Percentiles rank a stretch among this genome's conserved stretches.
phyloP scores from a whole-genome alignment of 129 eudicot species.

The Flaveria linearis region DNA sequence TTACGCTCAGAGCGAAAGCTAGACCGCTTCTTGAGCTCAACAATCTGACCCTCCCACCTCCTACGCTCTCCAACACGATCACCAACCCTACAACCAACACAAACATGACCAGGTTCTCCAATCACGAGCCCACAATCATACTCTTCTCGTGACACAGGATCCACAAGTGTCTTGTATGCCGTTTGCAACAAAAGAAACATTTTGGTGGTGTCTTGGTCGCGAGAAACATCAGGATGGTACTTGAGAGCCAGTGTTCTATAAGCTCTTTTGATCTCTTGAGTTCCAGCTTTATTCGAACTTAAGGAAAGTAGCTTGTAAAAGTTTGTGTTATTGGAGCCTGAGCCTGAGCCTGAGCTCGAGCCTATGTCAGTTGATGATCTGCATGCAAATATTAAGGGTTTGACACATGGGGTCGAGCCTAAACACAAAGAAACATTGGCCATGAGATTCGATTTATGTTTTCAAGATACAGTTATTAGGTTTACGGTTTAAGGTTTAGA shows the following conservation, averaged over 20 bases:
- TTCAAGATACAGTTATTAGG: background rate
- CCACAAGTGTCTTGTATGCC: conserved; percentile 39
- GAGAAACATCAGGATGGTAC: conserved; percentile 45
- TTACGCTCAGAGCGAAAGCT: conserved; percentile 15
- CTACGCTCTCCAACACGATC: conserved; percentile 27
- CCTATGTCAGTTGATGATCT: conserved; percentile 18
- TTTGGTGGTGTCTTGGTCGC: conserved; percentile 28
- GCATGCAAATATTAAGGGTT: conserved; percentile 27
- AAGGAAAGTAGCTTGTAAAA: conserved; percentile 40
- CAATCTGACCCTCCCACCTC: conserved; percentile 46
- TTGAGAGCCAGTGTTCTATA: conserved; percentile 43
- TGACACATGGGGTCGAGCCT: conserved; percentile 21
- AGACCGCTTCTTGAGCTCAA: conserved; percentile 40
- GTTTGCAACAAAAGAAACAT: conserved; percentile 31
- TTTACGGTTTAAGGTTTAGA: background rate
- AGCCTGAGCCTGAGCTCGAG: background rate
- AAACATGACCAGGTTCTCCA: conserved; percentile 21
- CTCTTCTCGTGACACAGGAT: conserved; percentile 36
- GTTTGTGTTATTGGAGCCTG: conserved; percentile 8
- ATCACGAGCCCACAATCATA: conserved; percentile 32
- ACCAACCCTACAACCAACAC: background rate
- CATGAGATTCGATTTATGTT: conserved; percentile 1
- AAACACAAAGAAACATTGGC: conserved; percentile 23
- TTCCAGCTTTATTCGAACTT: conserved; percentile 36
- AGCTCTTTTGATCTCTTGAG: conserved; percentile 40